Conservation (phyloP, 2,329 filamentous ascomycete genomes). For the Colletotrichum godetiae region DNA sequence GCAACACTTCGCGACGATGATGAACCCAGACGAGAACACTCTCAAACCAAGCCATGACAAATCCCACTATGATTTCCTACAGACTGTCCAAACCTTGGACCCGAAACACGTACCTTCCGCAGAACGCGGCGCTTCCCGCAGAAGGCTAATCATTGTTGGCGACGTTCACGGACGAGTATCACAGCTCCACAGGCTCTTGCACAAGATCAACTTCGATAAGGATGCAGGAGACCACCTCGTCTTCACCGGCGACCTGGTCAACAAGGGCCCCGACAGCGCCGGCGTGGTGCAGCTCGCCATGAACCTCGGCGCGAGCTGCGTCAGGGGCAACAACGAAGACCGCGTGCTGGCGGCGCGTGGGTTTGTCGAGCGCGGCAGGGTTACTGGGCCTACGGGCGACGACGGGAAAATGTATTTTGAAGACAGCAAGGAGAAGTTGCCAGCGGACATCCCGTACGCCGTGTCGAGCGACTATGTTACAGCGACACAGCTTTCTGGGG, state of each 20-base stretch:
- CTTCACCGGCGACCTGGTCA: conserved; percentile 68
- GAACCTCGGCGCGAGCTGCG: conserved; percentile 78
- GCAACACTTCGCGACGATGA: neutral
- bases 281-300: conserved; percentile 83
- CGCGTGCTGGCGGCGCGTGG: conserved; percentile 76
- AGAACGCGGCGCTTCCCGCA: neutral
- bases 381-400: neutral
- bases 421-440: neutral
- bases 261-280: conserved; percentile 85
- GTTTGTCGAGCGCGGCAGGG: conserved; percentile 45
- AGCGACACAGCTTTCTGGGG: neutral
- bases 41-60: neutral
- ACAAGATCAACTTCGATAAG: neutral
- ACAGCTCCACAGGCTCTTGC: neutral
- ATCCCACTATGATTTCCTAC: neutral
- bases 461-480: neutral
- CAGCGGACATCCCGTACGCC: neutral
- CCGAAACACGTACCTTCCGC: neutral
- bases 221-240: neutral
- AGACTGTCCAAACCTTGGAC: neutral
- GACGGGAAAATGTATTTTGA: neutral
- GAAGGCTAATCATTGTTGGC: neutral
- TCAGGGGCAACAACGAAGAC: conserved; percentile 95
- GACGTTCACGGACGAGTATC: neutral
- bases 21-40: neutral